Evolutionary conservation across 139 green algal genomes (phyloP).

Genomic region (Microglena sp.): DNA sequence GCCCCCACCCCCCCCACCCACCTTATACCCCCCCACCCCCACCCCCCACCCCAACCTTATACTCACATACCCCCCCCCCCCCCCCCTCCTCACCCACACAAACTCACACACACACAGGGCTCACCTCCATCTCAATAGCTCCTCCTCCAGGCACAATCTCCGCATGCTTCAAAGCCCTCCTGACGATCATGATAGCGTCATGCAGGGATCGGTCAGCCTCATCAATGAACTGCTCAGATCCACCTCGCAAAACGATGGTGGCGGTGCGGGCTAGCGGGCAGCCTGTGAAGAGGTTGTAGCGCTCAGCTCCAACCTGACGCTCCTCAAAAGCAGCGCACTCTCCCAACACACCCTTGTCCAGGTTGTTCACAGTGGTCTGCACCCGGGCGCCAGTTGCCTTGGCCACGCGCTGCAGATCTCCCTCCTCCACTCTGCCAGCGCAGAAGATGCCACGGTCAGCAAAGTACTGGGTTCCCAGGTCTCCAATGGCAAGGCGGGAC

Average conservation of each 20-base stretch:
- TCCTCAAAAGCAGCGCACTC: slow-evolving; percentile 89
- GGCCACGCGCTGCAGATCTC: slow-evolving; percentile 82
- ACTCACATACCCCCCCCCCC: no score
- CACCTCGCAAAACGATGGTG: slow-evolving; percentile 93
- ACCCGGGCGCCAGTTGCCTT: slow-evolving; percentile 51
- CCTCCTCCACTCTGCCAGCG: slow-evolving; percentile 72
- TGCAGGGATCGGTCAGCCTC: slow-evolving; percentile 93
- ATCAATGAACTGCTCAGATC: slow-evolving; percentile 94
- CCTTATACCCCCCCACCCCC: no score
- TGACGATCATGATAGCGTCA: slow-evolving; percentile 98
- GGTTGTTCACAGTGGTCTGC: slow-evolving; percentile 81
- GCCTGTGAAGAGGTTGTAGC: slow-evolving; percentile 97
- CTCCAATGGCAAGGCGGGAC: slow-evolving; percentile 47
- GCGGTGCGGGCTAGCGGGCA: slow-evolving; percentile 79
- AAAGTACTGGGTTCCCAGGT: slow-evolving; percentile 97
- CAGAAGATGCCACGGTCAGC: slow-evolving; percentile 96
- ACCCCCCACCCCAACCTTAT: no score
- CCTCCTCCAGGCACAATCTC: slow-evolving; percentile 88
- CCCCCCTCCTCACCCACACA: no score
- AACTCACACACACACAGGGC: no score
- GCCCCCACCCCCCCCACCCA: no score
- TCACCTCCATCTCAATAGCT: slow-evolving; percentile 90
- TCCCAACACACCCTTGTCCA: slow-evolving; percentile 71
- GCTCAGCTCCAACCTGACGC: slow-evolving; percentile 90
- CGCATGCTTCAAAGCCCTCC: slow-evolving; percentile 52